These are phyloP conservation scores for Nemania diffusa DNA, from an alignment of 2,329 filamentous ascomycete species.

Conservation along the genomic window DNA sequence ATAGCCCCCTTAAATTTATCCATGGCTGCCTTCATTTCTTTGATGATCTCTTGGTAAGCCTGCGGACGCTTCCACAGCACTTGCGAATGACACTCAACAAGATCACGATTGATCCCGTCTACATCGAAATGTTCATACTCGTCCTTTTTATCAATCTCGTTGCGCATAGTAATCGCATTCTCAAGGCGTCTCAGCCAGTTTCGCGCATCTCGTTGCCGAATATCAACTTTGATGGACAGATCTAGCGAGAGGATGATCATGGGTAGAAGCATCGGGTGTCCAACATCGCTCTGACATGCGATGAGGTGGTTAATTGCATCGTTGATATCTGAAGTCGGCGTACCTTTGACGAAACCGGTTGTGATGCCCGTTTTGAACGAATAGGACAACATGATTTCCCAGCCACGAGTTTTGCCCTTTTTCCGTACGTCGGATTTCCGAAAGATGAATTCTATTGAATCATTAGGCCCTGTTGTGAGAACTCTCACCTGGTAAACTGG, in stretches of 20 bases:
- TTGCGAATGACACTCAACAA: slow-evolving; percentile 71
- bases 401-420: slow-evolving; percentile 70
- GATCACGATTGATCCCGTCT: slow-evolving; percentile 68
- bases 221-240: slow-evolving; percentile 64
- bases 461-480: slow-evolving; percentile 25
- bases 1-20: slow-evolving; percentile 58
- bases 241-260: slow-evolving; percentile 69
- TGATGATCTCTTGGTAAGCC: slow-evolving; percentile 66
- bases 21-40: slow-evolving; percentile 62
- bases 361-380: slow-evolving; percentile 65
- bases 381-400: slow-evolving; percentile 72
- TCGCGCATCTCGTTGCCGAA: slow-evolving; percentile 70
- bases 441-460: slow-evolving; percentile 65
- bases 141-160: slow-evolving; percentile 67
- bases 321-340: slow-evolving; percentile 64
- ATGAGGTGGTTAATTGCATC: slow-evolving; percentile 61
- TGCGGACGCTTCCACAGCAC: slow-evolving; percentile 72
- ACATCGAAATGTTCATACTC: slow-evolving; percentile 66
- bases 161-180: slow-evolving; percentile 69
- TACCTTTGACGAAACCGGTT: slow-evolving; percentile 71
- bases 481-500: not conserved
- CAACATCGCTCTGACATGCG: slow-evolving; percentile 60
- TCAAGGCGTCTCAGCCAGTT: slow-evolving; percentile 71
- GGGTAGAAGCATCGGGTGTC: slow-evolving; percentile 69
- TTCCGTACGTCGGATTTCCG: slow-evolving; percentile 75